phyloP scores from a whole-genome alignment of 306 rosid species.

The Cucurbita argyrosperma region DNA sequence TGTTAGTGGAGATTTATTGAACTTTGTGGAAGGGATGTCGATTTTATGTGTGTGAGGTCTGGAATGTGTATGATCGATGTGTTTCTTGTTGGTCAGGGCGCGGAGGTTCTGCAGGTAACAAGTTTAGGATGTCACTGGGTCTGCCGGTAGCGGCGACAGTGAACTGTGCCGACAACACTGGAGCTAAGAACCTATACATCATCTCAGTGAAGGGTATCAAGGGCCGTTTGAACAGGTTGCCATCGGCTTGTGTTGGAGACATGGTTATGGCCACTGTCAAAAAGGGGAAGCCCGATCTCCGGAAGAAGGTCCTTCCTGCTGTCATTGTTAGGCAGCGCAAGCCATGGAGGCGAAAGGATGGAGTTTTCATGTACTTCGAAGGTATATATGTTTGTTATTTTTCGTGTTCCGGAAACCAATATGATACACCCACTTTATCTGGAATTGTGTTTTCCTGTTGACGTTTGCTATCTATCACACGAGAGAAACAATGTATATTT shows the following conservation, averaged over 20 bases:
- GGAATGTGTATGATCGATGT: not conserved
- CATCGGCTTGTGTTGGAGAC: slow-evolving; percentile 58
- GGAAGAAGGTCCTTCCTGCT: slow-evolving; percentile 63
- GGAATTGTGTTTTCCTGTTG: not conserved
- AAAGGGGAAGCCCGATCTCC: slow-evolving; percentile 58
- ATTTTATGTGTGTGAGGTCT: not conserved
- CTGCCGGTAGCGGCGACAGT: slow-evolving; percentile 62
- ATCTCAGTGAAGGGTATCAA: slow-evolving; percentile 46
- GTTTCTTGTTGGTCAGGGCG: slow-evolving; percentile 28
- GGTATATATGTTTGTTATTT: slow-evolving; percentile 10
- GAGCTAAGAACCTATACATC: slow-evolving; percentile 49
- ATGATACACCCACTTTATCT: not conserved
- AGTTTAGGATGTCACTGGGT: slow-evolving; percentile 67
- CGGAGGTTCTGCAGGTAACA: slow-evolving; percentile 55
- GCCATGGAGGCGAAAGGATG: slow-evolving; percentile 67
- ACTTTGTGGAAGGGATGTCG: not conserved
- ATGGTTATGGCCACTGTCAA: slow-evolving; percentile 61
- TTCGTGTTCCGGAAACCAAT: not conserved
- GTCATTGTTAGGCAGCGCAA: slow-evolving; percentile 53
- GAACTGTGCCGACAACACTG: slow-evolving; percentile 56
- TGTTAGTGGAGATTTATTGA: not conserved
- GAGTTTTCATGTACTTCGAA: slow-evolving; percentile 54
- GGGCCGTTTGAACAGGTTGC: slow-evolving; percentile 50
- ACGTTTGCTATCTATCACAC: not conserved
- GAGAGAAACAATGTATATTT: not conserved